Base-by-base conservation (phyloP, 164 flowering plant genomes). In the Brasenia schreberi region DNA sequence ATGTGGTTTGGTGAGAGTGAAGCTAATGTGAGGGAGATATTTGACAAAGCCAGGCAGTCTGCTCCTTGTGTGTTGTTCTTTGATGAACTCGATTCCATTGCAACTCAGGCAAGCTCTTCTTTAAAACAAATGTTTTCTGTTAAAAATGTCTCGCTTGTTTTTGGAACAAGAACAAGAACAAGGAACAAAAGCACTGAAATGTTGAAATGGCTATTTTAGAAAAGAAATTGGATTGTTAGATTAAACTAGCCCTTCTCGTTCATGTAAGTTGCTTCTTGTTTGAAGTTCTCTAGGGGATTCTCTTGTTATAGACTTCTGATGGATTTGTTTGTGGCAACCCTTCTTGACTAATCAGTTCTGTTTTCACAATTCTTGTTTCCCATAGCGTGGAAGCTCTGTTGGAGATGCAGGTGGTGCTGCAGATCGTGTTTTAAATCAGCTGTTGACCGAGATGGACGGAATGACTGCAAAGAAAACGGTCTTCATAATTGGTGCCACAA, bases 1-100 rank as follows among this genome's bases (percentile, higher is more conserved):
- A 86, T 82, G 88, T 84, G 90, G 90, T 86, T 86, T 75, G 90
- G 90, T 72, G 88, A 86, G 64, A 84, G 90, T 72, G 90, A 86
- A 71, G 90, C 90, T 10, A 84, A 86, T 73, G 88, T 86, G 43
- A 67, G 88, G n/a, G 90, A 84, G 64, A 84, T 86, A 44, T 86
- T 86, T 68, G 90, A 86, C 77, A 84, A 84, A 73, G 90, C 90
- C 10, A 78, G 87, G n/a, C 81, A 75, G 65, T 86, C 90, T 2
- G 90, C 87, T 64, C 90, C 87, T 0, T 85, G 90, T 70, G 87
- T 85, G 14, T 87, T 85, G 23, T 85, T 85, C 82, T 85, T 85
- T 71, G 90, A 86, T 65, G 90, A 86, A 70, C 85, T 86, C 12
- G 88, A 84, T 68, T 84, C 85, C 5, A 84, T 82, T 71, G 88